These are phyloP conservation scores for Mucor lusitanicus DNA, from an alignment of 371 early-diverging fungal genomes.

Conservation along the genomic window DNA sequence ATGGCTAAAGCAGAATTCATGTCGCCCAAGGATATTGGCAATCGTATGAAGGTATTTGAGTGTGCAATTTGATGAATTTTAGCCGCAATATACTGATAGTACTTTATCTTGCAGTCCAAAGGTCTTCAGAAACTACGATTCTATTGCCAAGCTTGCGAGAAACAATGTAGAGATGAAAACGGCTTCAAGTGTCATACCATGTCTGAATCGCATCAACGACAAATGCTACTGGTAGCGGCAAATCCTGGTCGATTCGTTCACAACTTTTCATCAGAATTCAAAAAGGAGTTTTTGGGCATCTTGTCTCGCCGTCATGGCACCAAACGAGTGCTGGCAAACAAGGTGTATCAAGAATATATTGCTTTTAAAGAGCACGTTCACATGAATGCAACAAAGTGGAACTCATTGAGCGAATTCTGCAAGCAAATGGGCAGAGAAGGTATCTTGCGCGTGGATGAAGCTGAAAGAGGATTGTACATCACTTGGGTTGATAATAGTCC, in stretches of 20 bases:
- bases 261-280: conserved; percentile 75
- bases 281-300: conserved; percentile 68
- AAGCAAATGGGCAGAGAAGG: conserved; percentile 86
- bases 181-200: conserved; percentile 95
- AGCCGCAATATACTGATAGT: background rate
- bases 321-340: conserved; percentile 85
- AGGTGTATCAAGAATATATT: conserved; percentile 96
- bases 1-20: conserved; percentile 82
- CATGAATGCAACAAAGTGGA: conserved; percentile 96
- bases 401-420: conserved; percentile 83
- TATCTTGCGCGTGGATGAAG: conserved; percentile 85
- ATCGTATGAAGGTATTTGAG: conserved; percentile 67
- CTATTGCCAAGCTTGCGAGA: conserved; percentile 95
- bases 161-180: conserved; percentile 93
- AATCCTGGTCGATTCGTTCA: conserved; percentile 70
- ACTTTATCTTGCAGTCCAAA: conserved; percentile 55
- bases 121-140: conserved; percentile 93
- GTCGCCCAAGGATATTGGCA: conserved; percentile 84
- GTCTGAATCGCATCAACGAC: conserved; percentile 92
- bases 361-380: conserved; percentile 88
- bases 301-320: conserved; percentile 83
- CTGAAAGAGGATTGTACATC: conserved; percentile 88
- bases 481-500: conserved; percentile 93
- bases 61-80: background rate
- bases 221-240: conserved; percentile 90